A percentile compares a stretch with the other conserved stretches of the same genome.
These are phyloP conservation scores for Hanseniaspora gamundiae DNA, from an alignment of 1,139 yeast genomes.

Conservation along the genomic window DNA sequence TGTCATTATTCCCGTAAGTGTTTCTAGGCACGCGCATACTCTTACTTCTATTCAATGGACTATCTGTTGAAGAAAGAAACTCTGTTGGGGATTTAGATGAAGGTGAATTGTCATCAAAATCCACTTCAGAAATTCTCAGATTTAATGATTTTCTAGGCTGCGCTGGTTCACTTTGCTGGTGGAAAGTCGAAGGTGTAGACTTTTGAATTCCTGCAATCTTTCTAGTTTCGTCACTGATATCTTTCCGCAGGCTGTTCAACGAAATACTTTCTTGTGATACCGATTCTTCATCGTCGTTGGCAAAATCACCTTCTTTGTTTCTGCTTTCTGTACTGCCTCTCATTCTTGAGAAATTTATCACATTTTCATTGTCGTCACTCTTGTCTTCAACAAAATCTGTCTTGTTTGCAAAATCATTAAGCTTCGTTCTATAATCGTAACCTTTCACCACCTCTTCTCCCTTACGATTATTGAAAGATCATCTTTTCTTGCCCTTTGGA, in stretches of 20 bases:
- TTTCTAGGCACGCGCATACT: too few relatives aligned
- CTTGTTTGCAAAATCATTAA: background rate
- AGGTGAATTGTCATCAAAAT: background rate
- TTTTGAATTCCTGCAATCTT: background rate
- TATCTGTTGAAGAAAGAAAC: too few relatives aligned
- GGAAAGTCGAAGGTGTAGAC: background rate
- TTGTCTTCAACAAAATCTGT: background rate
- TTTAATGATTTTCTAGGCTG: background rate
- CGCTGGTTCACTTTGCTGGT: background rate
- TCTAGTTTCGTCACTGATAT: background rate
- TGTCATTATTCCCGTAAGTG: too few relatives aligned
- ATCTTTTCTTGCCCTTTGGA: background rate
- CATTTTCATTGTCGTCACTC: too few relatives aligned
- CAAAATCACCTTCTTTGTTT: background rate
- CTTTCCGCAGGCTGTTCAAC: background rate
- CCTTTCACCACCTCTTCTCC: background rate
- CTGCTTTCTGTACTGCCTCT: background rate
- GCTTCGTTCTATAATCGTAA: background rate
- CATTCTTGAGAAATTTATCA: too few relatives aligned
- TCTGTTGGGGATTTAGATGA: background rate
- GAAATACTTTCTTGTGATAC: background rate
- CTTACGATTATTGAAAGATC: background rate
- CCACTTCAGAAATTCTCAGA: constrained; percentile 1
- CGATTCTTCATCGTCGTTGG: background rate
- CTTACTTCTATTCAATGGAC: too few relatives aligned